Evolutionary conservation across 176 grass and related monocot genomes (phyloP).

Genomic region (Ensete glaucum): DNA sequence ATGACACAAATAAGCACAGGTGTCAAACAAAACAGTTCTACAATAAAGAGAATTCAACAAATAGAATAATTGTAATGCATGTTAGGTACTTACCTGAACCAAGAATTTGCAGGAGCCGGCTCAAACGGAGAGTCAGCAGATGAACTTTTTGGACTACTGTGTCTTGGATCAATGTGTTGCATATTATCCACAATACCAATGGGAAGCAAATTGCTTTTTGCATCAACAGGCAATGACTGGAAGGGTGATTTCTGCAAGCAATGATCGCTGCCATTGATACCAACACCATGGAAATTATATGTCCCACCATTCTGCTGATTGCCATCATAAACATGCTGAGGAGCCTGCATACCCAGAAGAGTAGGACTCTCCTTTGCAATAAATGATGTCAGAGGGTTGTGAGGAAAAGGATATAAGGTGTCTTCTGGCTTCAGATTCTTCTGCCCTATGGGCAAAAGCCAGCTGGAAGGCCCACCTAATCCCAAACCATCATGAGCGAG

Average conservation of each 20-base stretch:
- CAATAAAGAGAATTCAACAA: too few species aligned
- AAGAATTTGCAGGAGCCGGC: slow-evolving; percentile 35
- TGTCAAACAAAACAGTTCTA: too few species aligned
- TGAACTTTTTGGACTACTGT: slow-evolving; percentile 39
- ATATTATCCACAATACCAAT: slow-evolving; percentile 43
- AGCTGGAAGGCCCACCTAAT: slow-evolving; percentile 46
- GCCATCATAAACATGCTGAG: slow-evolving; percentile 8
- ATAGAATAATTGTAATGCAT: not conserved
- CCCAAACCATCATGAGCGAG: slow-evolving; percentile 64
- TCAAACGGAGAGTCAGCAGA: slow-evolving; percentile 32
- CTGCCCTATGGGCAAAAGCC: slow-evolving; percentile 34
- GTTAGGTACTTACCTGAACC: slow-evolving; percentile 59
- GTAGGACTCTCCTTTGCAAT: slow-evolving; percentile 3
- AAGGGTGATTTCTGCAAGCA: slow-evolving; percentile 45
- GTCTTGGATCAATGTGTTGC: slow-evolving; percentile 24
- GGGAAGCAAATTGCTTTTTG: slow-evolving; percentile 51
- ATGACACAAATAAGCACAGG: too few species aligned
- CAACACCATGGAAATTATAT: slow-evolving; percentile 20
- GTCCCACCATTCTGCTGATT: slow-evolving; percentile 46
- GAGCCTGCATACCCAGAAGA: slow-evolving; percentile 1
- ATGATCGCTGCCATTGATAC: slow-evolving; percentile 36
- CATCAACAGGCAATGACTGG: slow-evolving; percentile 43
- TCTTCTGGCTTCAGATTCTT: slow-evolving; percentile 36
- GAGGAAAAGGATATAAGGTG: not conserved
- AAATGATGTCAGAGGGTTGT: slow-evolving; percentile 7